These are phyloP conservation scores for Blastobotrys malaysiensis DNA, from an alignment of 1,139 yeast genomes.

Conservation along the genomic window DNA sequence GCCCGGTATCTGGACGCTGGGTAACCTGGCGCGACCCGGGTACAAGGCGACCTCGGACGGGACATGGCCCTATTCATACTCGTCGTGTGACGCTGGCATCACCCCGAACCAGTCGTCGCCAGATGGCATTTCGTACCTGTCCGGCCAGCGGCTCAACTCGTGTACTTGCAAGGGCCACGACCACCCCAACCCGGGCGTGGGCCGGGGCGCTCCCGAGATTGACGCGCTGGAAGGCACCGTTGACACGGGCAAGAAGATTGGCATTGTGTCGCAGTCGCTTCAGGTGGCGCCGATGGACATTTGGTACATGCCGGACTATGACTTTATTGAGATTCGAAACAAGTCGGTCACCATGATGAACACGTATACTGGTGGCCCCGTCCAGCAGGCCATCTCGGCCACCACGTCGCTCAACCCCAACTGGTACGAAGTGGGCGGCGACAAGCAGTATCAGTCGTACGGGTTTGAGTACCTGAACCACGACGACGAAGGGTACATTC, in stretches of 20 bases:
- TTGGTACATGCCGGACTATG: conserved; percentile 81
- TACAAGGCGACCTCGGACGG: conserved; percentile 75
- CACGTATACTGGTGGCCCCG: conserved; percentile 75
- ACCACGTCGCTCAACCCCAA: conserved; percentile 61
- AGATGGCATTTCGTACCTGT: conserved; percentile 73
- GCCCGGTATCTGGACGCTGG: conserved; percentile 92
- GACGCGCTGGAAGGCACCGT: conserved; percentile 77
- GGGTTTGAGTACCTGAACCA: conserved; percentile 76
- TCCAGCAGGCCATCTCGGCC: conserved; percentile 79
- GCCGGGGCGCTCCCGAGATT: conserved; percentile 88
- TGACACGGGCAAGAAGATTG: conserved; percentile 39
- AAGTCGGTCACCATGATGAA: conserved; percentile 60
- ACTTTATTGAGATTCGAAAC: conserved; percentile 61
- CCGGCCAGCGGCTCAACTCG: conserved; percentile 64
- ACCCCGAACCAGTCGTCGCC: conserved; percentile 82
- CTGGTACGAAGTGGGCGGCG: conserved; percentile 61
- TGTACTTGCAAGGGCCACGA: conserved; percentile 74
- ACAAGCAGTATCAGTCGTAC: conserved; percentile 56
- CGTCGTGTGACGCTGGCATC: conserved; percentile 78
- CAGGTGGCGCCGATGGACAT: conserved; percentile 84
- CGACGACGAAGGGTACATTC: conserved; percentile 58
- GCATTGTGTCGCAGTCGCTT: conserved; percentile 74
- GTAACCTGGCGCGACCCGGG: conserved; percentile 82
- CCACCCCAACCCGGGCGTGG: conserved; percentile 73
- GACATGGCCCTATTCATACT: conserved; percentile 85